These are phyloP conservation scores for Picea glauca DNA, from an alignment of 75 land plant genomes.

Conservation along the genomic window DNA sequence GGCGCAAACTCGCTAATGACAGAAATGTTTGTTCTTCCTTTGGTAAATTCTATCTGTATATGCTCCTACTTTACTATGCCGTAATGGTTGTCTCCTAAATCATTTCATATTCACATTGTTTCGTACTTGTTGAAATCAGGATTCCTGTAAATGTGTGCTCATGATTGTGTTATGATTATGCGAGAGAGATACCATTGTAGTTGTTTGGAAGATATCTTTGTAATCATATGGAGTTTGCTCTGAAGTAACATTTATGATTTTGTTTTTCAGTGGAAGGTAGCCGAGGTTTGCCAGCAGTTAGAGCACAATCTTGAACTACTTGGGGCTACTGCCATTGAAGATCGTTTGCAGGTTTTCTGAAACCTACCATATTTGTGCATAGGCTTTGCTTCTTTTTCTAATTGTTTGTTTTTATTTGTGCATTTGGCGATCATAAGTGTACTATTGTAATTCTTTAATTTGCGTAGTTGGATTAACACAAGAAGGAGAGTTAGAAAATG, in stretches of 20 bases:
- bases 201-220: neutral
- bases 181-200: no score
- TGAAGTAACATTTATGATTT: neutral
- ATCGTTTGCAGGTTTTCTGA: slow-evolving; percentile 79
- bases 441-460: slow-evolving; percentile 5
- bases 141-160: neutral
- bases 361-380: neutral
- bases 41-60: no score
- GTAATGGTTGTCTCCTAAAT: neutral
- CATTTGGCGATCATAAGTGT: neutral
- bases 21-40: no score
- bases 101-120: neutral
- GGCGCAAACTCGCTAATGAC: no score
- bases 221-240: neutral
- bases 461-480: neutral
- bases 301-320: slow-evolving; percentile 85
- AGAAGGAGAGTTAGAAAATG: neutral
- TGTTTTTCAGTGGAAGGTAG: slow-evolving; percentile 85
- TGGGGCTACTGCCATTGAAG: slow-evolving; percentile 97
- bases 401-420: neutral
- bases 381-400: neutral
- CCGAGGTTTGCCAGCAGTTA: slow-evolving; percentile 84
- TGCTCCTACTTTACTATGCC: neutral
- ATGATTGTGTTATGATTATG: neutral
- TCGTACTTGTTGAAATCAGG: neutral